These are phyloP conservation scores for Fusarium metavorans DNA, from an alignment of 2,329 filamentous ascomycete genomes.

Conservation along the genomic window DNA sequence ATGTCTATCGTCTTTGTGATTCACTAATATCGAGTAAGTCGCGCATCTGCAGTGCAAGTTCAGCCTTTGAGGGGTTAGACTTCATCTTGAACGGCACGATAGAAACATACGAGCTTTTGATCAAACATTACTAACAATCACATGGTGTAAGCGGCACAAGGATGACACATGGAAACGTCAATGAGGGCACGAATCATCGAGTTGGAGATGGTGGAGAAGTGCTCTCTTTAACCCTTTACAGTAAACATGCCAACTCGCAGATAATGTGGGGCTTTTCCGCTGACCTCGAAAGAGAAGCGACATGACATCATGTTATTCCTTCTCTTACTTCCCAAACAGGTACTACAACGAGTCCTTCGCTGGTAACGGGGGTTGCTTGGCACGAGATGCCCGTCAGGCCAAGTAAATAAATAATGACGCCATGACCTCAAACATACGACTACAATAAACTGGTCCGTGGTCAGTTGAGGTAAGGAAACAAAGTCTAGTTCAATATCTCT, in stretches of 20 bases:
- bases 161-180: neutral
- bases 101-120: neutral
- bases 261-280: neutral
- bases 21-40: neutral
- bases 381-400: neutral
- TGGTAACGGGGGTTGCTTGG: neutral
- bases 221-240: neutral
- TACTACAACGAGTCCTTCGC: neutral
- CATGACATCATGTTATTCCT: neutral
- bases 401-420: neutral
- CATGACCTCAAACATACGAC: neutral
- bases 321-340: neutral
- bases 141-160: neutral
- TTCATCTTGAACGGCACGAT: neutral
- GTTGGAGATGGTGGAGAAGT: neutral
- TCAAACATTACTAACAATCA: neutral
- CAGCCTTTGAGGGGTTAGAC: neutral
- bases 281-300: neutral
- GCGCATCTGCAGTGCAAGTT: neutral
- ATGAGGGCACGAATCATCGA: slow-evolving; percentile 5
- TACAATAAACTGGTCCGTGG: neutral
- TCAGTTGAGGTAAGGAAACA: neutral
- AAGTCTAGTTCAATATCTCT: neutral
- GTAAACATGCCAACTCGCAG: slow-evolving; percentile 10
- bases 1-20: neutral